Conservation (phyloP, 1,139 yeast species). For the Torulaspora globosa region DNA sequence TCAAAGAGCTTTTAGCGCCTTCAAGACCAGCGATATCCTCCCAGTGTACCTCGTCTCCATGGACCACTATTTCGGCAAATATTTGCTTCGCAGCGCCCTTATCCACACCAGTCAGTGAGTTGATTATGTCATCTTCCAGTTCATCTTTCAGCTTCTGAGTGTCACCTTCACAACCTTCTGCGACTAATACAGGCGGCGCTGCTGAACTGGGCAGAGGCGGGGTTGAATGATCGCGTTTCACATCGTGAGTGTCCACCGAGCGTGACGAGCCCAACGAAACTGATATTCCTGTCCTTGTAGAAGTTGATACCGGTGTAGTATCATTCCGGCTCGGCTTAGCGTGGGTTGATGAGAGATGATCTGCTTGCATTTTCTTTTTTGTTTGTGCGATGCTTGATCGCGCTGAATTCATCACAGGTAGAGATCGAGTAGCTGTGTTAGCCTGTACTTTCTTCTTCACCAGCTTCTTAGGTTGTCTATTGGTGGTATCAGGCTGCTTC, state of each 20-base stretch:
- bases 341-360: neutral
- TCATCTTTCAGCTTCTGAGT: conserved; percentile 29
- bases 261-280: conserved; percentile 9
- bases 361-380: conserved; percentile 6
- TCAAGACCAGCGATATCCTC: conserved; percentile 94
- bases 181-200: conserved; percentile 30
- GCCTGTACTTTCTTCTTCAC: conserved; percentile 3
- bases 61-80: conserved; percentile 83
- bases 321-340: neutral
- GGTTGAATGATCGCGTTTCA: conserved; percentile 3
- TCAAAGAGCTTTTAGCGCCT: conserved; percentile 79
- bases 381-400: conserved; percentile 2
- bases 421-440: conserved; percentile 1
- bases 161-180: conserved; percentile 16
- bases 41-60: conserved; percentile 96
- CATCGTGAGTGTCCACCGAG: conserved; percentile 10
- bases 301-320: neutral
- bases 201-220: conserved; percentile 29
- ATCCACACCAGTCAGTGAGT: conserved; percentile 45
- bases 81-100: conserved; percentile 78
- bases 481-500: neutral
- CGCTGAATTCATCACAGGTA: conserved; percentile 1
- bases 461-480: conserved; percentile 5
- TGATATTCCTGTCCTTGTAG: conserved; percentile 6
- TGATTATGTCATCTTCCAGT: conserved; percentile 40